A percentile compares a stretch with the other conserved stretches of the same genome.
Conservation (phyloP, 768 basidiomycete species). For the Piloderma croceum region DNA sequence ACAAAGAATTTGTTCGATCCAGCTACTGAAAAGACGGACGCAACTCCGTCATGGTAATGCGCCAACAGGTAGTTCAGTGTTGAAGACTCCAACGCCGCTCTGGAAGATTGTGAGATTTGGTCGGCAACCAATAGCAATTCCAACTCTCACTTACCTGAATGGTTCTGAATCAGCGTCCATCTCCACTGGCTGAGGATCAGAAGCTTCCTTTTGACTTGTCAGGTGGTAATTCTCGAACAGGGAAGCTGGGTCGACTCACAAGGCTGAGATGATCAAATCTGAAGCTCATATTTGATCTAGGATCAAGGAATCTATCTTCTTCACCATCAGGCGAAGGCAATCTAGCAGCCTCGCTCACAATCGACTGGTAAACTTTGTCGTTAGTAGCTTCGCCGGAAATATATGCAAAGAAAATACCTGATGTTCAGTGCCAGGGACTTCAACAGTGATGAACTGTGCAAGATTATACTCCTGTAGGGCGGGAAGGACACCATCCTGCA, state of each 20-base stretch:
- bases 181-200: conserved; percentile 61
- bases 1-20: conserved; percentile 51
- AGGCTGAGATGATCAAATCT: conserved; percentile 80
- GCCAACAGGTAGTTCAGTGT: conserved; percentile 63
- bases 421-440: conserved; percentile 72
- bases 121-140: not conserved
- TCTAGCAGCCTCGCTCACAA: conserved; percentile 71
- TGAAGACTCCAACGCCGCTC: conserved; percentile 65
- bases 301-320: conserved; percentile 77
- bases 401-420: conserved; percentile 46
- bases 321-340: conserved; percentile 37
- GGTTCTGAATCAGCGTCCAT: conserved; percentile 62
- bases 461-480: conserved; percentile 82
- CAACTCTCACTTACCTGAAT: conserved; percentile 53
- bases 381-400: not conserved
- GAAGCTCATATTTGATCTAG: conserved; percentile 72
- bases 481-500: conserved; percentile 72
- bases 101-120: conserved; percentile 22
- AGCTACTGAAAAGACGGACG: conserved; percentile 60
- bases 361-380: conserved; percentile 45
- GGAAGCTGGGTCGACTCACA: no score
- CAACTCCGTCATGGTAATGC: conserved; percentile 80
- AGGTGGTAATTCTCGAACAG: not conserved
- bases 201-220: conserved; percentile 76
- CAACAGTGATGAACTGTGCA: conserved; percentile 80